Evolutionary conservation across 306 rosid genomes (phyloP).

Genomic region (Pterocarpus santalinus): DNA sequence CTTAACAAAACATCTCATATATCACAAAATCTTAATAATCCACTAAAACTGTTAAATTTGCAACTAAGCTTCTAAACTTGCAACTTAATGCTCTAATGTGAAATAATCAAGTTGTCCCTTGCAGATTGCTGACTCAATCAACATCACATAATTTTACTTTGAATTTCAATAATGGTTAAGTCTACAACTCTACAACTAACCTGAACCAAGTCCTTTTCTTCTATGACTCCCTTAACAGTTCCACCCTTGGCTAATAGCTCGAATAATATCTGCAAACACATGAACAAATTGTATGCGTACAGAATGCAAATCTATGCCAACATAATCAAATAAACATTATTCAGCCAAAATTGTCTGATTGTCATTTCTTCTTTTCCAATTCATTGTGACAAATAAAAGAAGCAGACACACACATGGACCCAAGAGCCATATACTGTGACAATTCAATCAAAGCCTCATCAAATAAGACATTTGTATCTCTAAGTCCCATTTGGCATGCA

Average conservation of each 20-base stretch:
- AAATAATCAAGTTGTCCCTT: slow-evolving; percentile 1
- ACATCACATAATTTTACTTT: background rate
- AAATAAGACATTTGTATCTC: background rate
- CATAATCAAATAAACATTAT: background rate
- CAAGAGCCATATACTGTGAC: background rate
- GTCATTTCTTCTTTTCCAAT: slow-evolving; percentile 35
- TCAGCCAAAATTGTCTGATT: slow-evolving; percentile 7
- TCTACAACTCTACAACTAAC: slow-evolving; percentile 60
- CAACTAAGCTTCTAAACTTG: background rate
- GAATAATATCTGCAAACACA: slow-evolving; percentile 73
- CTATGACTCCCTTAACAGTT: slow-evolving; percentile 79
- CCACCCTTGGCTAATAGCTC: slow-evolving; percentile 94
- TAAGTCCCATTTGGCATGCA: slow-evolving; percentile 1
- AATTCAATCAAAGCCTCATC: slow-evolving; percentile 31
- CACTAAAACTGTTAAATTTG: slow-evolving; percentile 7
- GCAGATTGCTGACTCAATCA: slow-evolving; percentile 15
- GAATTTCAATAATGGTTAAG: slow-evolving; percentile 1
- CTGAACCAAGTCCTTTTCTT: slow-evolving; percentile 93
- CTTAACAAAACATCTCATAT: slow-evolving; percentile 19
- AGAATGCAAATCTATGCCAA: slow-evolving; percentile 21
- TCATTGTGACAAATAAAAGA: slow-evolving; percentile 12
- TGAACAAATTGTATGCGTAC: slow-evolving; percentile 28
- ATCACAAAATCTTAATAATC: slow-evolving; percentile 9
- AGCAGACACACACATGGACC: slow-evolving; percentile 6
- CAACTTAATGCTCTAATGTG: background rate